Percentiles rank a stretch among this genome's conserved stretches.
These are phyloP conservation scores for Acanthamoeba quina DNA, from an alignment of 208 protist genomes.

Conservation along the genomic window DNA sequence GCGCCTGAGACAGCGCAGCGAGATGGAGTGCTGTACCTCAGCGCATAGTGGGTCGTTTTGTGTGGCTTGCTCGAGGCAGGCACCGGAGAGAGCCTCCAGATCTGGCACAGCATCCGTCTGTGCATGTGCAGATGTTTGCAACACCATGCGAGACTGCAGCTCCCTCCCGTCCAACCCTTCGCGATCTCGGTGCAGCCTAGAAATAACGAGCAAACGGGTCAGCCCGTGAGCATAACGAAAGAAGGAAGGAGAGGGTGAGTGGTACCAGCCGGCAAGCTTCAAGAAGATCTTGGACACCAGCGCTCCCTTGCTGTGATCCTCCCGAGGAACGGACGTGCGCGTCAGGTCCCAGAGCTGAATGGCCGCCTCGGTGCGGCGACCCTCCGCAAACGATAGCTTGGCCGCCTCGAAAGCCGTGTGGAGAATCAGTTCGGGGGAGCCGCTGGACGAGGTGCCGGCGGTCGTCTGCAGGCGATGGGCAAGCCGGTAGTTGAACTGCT, in stretches of 20 bases:
- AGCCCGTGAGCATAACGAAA: neutral
- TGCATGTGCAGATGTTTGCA: neutral
- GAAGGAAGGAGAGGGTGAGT: neutral
- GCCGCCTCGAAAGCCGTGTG: slow-evolving; percentile 13
- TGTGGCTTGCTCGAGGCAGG: slow-evolving; percentile 55
- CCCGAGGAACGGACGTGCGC: neutral
- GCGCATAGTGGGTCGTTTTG: slow-evolving; percentile 18
- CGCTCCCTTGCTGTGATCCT: neutral
- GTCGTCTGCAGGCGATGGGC: slow-evolving; percentile 3
- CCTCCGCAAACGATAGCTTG: slow-evolving; percentile 36
- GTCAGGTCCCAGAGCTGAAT: slow-evolving; percentile 53
- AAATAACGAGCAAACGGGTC: neutral
- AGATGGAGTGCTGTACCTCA: neutral
- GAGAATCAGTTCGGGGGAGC: neutral
- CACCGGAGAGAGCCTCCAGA: slow-evolving; percentile 50
- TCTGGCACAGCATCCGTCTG: neutral
- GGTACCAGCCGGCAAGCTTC: slow-evolving; percentile 59
- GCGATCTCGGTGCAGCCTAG: slow-evolving; percentile 26
- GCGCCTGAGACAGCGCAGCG: neutral
- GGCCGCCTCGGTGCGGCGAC: slow-evolving; percentile 8
- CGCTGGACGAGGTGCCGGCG: neutral
- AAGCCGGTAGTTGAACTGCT: slow-evolving; percentile 50
- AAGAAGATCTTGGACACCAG: slow-evolving; percentile 45
- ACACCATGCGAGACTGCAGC: slow-evolving; percentile 29
- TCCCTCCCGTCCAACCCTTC: slow-evolving; percentile 1